Conservation (phyloP, 2,329 filamentous ascomycete species). For the Fusarium siculi region DNA sequence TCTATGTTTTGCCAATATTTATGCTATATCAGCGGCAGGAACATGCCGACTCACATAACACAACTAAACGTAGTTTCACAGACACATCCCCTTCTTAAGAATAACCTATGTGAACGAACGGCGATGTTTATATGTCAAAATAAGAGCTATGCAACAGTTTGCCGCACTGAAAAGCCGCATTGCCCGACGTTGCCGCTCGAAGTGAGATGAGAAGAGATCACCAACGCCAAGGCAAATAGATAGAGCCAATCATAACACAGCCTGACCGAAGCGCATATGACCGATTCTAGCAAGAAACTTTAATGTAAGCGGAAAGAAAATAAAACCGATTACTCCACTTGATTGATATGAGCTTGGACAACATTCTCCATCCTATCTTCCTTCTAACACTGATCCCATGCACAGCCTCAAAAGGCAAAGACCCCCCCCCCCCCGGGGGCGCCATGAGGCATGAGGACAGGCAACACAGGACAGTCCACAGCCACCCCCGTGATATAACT, state of each 20-base stretch:
- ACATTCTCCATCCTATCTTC: conserved; percentile 9
- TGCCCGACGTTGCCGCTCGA: neutral
- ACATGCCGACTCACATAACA: neutral
- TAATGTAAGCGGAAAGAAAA: conserved; percentile 5
- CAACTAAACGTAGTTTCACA: neutral
- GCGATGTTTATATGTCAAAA: neutral
- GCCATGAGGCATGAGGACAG: neutral
- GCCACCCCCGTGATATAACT: conserved; percentile 12
- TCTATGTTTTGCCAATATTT: neutral
- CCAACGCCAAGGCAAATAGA: neutral
- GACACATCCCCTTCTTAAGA: neutral
- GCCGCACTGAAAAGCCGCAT: neutral
- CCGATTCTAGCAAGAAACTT: neutral
- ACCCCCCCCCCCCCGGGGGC: neutral
- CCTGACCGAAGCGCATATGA: neutral
- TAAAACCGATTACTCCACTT: neutral
- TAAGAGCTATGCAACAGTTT: neutral
- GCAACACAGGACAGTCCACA: conserved; percentile 6
- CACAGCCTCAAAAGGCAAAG: conserved; percentile 13
- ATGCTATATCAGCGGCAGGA: neutral
- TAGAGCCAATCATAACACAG: neutral
- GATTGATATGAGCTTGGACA: neutral
- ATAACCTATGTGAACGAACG: neutral
- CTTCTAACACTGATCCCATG: conserved; percentile 4
- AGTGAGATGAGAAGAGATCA: neutral